Conservation (phyloP, 2,329 filamentous ascomycete genomes). For the Fusarium zealandicum region DNA sequence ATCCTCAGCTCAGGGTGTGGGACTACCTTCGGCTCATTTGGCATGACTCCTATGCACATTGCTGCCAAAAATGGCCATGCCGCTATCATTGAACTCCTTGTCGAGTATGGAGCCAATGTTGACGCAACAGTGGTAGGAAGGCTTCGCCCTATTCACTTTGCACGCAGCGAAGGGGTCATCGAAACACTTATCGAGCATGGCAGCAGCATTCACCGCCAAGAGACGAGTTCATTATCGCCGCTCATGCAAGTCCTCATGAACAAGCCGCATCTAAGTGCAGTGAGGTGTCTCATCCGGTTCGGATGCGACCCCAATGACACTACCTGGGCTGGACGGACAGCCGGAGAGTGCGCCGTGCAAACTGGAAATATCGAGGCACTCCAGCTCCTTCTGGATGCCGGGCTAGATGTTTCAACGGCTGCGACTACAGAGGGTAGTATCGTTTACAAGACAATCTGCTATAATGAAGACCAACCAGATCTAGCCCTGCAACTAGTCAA, state of each 20-base stretch:
- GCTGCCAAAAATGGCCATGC: slow-evolving; percentile 10
- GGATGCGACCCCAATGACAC: slow-evolving; percentile 1
- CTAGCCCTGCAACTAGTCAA: background rate
- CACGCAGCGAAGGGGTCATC: slow-evolving; percentile 1
- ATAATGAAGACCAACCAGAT: background rate
- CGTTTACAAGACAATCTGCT: background rate
- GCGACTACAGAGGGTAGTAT: background rate
- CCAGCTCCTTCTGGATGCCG: slow-evolving; percentile 9
- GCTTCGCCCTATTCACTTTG: slow-evolving; percentile 14
- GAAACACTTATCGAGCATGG: slow-evolving; percentile 8
- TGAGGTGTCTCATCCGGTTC: background rate
- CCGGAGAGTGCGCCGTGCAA: background rate
- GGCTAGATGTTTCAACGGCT: slow-evolving; percentile 1
- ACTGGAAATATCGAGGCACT: slow-evolving; percentile 1
- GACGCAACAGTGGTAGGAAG: background rate
- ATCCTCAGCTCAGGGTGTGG: slow-evolving; percentile 5
- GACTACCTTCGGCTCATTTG: background rate
- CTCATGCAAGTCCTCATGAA: background rate
- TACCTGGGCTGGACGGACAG: background rate
- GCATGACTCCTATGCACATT: slow-evolving; percentile 13
- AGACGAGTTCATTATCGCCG: background rate
- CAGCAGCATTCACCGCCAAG: slow-evolving; percentile 1
- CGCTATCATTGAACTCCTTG: slow-evolving; percentile 1
- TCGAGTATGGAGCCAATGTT: background rate
- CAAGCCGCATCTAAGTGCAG: background rate